These are phyloP conservation scores for Oldenlandia corymbosa DNA, from an alignment of 257 asterid genomes.

Conservation along the genomic window DNA sequence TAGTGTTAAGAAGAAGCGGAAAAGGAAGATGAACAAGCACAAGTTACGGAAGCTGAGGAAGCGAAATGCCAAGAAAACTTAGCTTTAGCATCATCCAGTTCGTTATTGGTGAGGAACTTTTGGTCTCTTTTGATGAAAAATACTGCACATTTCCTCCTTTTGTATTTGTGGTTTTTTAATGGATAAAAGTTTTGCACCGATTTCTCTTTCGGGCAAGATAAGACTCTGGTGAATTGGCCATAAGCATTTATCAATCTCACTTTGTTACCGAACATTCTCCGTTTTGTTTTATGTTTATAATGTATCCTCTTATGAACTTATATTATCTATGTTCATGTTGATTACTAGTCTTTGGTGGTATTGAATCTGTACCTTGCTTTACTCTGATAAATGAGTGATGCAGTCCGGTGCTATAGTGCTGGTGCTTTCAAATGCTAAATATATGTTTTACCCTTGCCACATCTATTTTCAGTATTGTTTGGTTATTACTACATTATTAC, in stretches of 20 bases:
- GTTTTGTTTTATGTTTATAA: background rate
- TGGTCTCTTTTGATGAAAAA: background rate
- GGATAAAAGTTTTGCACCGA: background rate
- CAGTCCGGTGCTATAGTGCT: too few species aligned
- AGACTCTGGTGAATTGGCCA: background rate
- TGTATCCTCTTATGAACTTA: background rate
- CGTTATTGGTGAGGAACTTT: background rate
- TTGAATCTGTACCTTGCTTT: background rate
- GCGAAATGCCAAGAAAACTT: constrained; percentile 55
- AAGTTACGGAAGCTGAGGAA: constrained; percentile 76
- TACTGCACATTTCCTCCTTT: background rate
- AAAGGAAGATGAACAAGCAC: constrained; percentile 88
- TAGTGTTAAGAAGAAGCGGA: constrained; percentile 89
- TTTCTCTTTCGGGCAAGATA: constrained; percentile 6
- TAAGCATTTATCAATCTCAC: background rate
- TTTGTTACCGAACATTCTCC: background rate
- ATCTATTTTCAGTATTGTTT: too few species aligned
- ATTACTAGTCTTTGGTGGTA: background rate
- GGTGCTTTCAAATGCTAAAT: too few species aligned
- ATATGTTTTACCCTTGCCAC: too few species aligned
- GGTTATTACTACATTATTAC: too few species aligned
- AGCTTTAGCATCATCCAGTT: constrained; percentile 6
- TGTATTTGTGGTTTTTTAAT: background rate
- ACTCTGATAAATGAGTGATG: background rate
- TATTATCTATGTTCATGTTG: background rate